Conservation (phyloP, 2,329 filamentous ascomycete species). For the Colletotrichum camelliae region DNA sequence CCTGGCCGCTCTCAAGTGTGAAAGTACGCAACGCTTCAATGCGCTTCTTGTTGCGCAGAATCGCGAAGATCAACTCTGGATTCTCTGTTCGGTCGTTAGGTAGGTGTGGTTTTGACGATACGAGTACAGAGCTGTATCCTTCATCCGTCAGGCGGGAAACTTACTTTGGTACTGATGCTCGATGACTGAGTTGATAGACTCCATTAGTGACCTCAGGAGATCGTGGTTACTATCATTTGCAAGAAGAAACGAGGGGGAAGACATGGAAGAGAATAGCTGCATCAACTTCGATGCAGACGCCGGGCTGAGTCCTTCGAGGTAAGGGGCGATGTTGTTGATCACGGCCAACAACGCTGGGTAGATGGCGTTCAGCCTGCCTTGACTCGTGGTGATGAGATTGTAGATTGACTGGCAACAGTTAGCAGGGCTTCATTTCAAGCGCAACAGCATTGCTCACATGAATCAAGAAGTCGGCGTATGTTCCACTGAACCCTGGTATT, state of each 20-base stretch:
- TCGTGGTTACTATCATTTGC: slow-evolving; percentile 91
- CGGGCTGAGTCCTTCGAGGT: slow-evolving; percentile 77
- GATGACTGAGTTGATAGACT: slow-evolving; percentile 87
- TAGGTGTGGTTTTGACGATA: neutral
- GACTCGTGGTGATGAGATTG: slow-evolving; percentile 86
- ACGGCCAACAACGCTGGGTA: slow-evolving; percentile 92
- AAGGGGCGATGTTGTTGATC: slow-evolving; percentile 90
- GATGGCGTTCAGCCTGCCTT: slow-evolving; percentile 87
- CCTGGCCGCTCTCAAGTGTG: slow-evolving; percentile 88
- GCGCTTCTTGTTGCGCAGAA: slow-evolving; percentile 79
- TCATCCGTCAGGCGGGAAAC: slow-evolving; percentile 29
- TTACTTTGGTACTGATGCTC: slow-evolving; percentile 85
- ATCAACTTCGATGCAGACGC: slow-evolving; percentile 81
- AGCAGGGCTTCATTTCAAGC: slow-evolving; percentile 12
- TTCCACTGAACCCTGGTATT: slow-evolving; percentile 83
- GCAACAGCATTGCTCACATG: slow-evolving; percentile 64
- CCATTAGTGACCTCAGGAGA: slow-evolving; percentile 80
- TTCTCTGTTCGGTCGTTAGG: slow-evolving; percentile 63
- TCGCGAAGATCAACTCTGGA: slow-evolving; percentile 77
- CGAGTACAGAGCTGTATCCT: neutral
- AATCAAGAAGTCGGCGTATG: slow-evolving; percentile 92
- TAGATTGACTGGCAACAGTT: slow-evolving; percentile 76
- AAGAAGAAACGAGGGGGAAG: slow-evolving; percentile 87
- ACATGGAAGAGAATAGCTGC: slow-evolving; percentile 91
- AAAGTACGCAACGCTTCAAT: slow-evolving; percentile 88